These are phyloP conservation scores for Ceratocystis cubensis DNA, from an alignment of 2,329 filamentous ascomycete genomes.

Conservation along the genomic window DNA sequence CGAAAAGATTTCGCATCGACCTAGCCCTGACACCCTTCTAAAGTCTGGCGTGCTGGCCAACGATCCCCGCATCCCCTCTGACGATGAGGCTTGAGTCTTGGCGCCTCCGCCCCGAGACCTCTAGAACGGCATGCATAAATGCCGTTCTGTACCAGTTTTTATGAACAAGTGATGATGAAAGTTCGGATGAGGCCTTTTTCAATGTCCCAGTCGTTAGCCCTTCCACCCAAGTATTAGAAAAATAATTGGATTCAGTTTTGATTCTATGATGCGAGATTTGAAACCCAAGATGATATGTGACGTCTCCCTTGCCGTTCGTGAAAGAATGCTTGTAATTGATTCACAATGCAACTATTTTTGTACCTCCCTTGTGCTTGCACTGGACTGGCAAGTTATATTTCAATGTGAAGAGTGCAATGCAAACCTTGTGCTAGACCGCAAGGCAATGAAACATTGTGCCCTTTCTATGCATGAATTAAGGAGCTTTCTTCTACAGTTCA, in stretches of 20 bases:
- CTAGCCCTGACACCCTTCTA: conserved; percentile 62
- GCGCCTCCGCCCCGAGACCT: background rate
- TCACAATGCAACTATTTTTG: too few relatives aligned
- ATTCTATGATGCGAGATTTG: background rate
- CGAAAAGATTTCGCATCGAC: conserved; percentile 70
- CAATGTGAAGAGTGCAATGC: too few relatives aligned
- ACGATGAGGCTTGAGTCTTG: conserved; percentile 6
- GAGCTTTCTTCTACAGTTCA: too few relatives aligned
- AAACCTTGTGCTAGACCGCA: too few relatives aligned
- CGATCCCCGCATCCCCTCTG: conserved; percentile 46
- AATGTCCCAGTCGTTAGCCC: conserved; percentile 9
- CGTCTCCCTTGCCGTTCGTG: too few relatives aligned
- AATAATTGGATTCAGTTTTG: background rate
- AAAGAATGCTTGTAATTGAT: too few relatives aligned
- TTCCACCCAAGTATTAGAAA: conserved; percentile 3
- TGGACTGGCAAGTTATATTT: too few relatives aligned
- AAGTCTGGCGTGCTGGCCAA: conserved; percentile 67
- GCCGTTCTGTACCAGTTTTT: background rate
- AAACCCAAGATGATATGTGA: background rate
- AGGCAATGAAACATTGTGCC: too few relatives aligned
- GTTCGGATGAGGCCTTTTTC: background rate
- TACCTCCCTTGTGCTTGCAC: too few relatives aligned
- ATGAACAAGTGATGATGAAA: background rate
- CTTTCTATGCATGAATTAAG: too few relatives aligned
- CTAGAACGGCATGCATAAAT: background rate